A percentile compares a stretch with the other conserved stretches of the same genome.
Evolutionary conservation across 2,329 filamentous ascomycete genomes (phyloP).

Genomic region (Phialophora verrucosa): DNA sequence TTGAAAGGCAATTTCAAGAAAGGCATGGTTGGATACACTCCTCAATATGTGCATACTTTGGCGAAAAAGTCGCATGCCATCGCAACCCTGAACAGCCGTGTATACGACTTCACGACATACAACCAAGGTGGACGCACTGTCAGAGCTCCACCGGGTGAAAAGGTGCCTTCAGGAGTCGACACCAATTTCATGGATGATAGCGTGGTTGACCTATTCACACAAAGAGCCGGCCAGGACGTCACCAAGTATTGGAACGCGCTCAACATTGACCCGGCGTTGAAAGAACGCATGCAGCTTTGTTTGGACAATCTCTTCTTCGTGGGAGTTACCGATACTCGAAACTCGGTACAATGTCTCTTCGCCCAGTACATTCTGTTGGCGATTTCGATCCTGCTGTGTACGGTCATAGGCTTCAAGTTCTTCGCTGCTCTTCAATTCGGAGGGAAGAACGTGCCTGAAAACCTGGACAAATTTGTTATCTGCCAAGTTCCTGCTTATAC

Average conservation of each 20-base stretch:
- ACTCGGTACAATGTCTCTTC: conserved; percentile 82
- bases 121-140: conserved; percentile 73
- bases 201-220: conserved; percentile 77
- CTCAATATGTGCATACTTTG: conserved; percentile 75
- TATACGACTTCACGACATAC: conserved; percentile 92
- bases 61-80: conserved; percentile 69
- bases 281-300: conserved; percentile 76
- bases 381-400: conserved; percentile 78
- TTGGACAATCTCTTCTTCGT: conserved; percentile 95
- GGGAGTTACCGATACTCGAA: conserved; percentile 87
- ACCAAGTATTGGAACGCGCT: conserved; percentile 82
- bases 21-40: conserved; percentile 82
- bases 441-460: conserved; percentile 87
- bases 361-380: conserved; percentile 87
- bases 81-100: conserved; percentile 75
- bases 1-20: conserved; percentile 81
- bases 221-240: conserved; percentile 77
- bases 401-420: conserved; percentile 93
- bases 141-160: conserved; percentile 60
- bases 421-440: conserved; percentile 94
- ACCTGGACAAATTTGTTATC: conserved; percentile 97
- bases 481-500: conserved; percentile 98
- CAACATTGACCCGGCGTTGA: conserved; percentile 61
- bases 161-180: conserved; percentile 57
- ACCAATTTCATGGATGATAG: conserved; percentile 79